Evolutionary conservation across 2,329 filamentous ascomycete species (phyloP).

Genomic region (Cladosporium sphaerospermum): DNA sequence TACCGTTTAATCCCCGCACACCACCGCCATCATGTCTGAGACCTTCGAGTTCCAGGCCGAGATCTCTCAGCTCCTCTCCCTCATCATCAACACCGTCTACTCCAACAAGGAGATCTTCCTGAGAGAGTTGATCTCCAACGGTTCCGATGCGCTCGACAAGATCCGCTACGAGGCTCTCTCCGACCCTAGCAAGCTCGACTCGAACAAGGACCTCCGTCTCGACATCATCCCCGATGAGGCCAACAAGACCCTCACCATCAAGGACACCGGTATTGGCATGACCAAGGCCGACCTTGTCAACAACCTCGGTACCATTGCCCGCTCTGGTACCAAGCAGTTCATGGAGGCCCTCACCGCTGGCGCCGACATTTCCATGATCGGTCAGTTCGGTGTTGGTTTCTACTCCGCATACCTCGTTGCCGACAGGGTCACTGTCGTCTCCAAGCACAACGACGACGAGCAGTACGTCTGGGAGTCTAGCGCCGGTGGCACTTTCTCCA

Average conservation of each 20-base stretch:
- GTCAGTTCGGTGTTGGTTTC: conserved; percentile 99
- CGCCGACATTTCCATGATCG: conserved; percentile 99
- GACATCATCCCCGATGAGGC: conserved; percentile 98
- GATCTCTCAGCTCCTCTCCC: conserved; percentile 98
- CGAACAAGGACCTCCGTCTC: conserved; percentile 95
- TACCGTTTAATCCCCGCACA: conserved; percentile 8
- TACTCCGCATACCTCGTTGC: conserved; percentile 99
- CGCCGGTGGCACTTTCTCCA: conserved; percentile 95
- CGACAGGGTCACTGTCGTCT: conserved; percentile 90
- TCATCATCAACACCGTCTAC: conserved; percentile 99
- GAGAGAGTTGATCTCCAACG: conserved; percentile 96
- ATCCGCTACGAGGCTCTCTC: conserved; percentile 98
- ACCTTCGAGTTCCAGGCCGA: conserved; percentile 99
- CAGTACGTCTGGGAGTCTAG: conserved; percentile 99
- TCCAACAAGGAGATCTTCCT: conserved; percentile 99
- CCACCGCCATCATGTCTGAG: conserved; percentile 68
- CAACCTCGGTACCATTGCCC: conserved; percentile 99
- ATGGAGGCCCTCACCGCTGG: conserved; percentile 98
- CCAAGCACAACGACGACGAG: conserved; percentile 99
- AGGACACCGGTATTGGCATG: conserved; percentile 98
- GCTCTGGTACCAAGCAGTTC: conserved; percentile 99
- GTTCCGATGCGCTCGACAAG: conserved; percentile 99
- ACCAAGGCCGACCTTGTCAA: conserved; percentile 99
- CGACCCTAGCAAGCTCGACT: conserved; percentile 94
- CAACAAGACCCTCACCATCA: conserved; percentile 94